These are phyloP conservation scores for Ephemerocybe angulata DNA, from an alignment of 768 basidiomycete species.

Conservation along the genomic window DNA sequence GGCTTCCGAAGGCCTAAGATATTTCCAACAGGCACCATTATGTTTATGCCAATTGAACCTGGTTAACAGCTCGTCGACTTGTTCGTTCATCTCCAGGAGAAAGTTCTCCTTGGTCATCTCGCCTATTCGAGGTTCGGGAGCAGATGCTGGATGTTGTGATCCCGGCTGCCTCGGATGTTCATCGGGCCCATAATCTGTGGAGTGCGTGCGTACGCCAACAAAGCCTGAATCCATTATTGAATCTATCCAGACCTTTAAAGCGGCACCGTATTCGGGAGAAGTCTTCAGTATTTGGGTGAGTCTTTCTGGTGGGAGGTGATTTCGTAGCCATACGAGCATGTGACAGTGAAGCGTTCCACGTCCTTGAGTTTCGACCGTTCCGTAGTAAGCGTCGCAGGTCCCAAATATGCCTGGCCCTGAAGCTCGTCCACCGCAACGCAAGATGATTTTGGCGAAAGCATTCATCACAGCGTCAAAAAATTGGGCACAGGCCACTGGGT, in stretches of 20 bases:
- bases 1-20: background rate
- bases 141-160: background rate
- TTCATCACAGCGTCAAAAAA: background rate
- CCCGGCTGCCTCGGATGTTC: too few relatives aligned
- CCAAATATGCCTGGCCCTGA: background rate
- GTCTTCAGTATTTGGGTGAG: background rate
- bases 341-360: conserved; percentile 26
- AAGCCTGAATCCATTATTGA: background rate
- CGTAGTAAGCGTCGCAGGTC: background rate
- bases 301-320: conserved; percentile 18
- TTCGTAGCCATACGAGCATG: conserved; percentile 26
- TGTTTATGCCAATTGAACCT: background rate
- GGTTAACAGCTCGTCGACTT: background rate
- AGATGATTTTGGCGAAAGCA: background rate
- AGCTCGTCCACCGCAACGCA: background rate
- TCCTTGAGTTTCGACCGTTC: conserved; percentile 22
- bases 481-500: background rate
- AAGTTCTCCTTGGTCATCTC: background rate
- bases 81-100: background rate
- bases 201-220: background rate
- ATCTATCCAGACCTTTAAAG: background rate
- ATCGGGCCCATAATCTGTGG: too few relatives aligned
- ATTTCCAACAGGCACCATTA: background rate
- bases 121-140: background rate
- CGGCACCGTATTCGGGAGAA: background rate